phyloP scores from a whole-genome alignment of 495 filamentous ascomycete species.

The Hamigera avellanea region DNA sequence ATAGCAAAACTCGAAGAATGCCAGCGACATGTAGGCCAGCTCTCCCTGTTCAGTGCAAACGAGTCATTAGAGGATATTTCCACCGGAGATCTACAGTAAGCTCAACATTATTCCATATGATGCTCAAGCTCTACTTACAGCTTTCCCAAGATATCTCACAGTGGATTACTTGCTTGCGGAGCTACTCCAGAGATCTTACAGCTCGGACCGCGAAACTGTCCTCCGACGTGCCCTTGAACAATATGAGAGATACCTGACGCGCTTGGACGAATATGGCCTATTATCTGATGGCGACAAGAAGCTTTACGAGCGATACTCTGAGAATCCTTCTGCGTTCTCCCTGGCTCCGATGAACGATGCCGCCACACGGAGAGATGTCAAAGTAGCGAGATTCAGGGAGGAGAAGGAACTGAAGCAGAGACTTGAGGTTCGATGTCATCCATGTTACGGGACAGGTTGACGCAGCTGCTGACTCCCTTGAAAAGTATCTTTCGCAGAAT shows the following conservation, averaged over 20 bases:
- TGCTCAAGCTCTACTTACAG: constrained; percentile 2
- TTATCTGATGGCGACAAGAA: constrained; percentile 55
- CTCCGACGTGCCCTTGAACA: constrained; percentile 49
- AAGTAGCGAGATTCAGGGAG: constrained; percentile 73
- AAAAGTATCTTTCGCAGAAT: constrained; percentile 49
- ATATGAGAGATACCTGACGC: constrained; percentile 67
- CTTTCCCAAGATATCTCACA: constrained; percentile 46
- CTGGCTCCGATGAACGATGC: constrained; percentile 59
- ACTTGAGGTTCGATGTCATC: constrained; percentile 46
- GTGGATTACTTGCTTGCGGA: constrained; percentile 60
- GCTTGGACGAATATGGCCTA: constrained; percentile 67
- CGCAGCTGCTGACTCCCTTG: constrained; percentile 11
- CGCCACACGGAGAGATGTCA: constrained; percentile 59
- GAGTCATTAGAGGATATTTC: constrained; percentile 81
- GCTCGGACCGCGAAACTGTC: constrained; percentile 46
- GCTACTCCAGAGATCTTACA: constrained; percentile 45
- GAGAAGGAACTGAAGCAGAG: constrained; percentile 82
- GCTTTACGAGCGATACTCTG: constrained; percentile 59
- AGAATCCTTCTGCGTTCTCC: constrained; percentile 54
- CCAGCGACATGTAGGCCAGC: constrained; percentile 49
- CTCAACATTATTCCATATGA: neutral
- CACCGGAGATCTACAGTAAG: constrained; percentile 69
- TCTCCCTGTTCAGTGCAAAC: constrained; percentile 83
- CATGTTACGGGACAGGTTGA: neutral
- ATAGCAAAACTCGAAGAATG: constrained; percentile 64